Evolutionary conservation across 2,329 filamentous ascomycete species (phyloP).

Genomic region (Ceratocystis cacaofunesta): DNA sequence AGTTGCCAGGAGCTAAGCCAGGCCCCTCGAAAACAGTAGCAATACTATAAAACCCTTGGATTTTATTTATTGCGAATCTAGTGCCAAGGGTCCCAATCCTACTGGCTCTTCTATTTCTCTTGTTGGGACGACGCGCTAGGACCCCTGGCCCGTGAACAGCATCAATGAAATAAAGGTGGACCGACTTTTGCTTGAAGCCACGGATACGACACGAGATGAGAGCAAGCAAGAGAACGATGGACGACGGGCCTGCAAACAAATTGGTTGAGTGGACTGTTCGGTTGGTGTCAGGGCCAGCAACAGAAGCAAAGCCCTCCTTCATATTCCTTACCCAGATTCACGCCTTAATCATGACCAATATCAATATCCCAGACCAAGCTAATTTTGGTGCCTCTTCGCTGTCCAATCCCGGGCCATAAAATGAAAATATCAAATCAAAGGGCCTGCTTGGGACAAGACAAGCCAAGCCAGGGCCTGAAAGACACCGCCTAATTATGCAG

Average conservation of each 20-base stretch:
- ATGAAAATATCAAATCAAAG: neutral
- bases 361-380: neutral
- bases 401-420: too few species aligned
- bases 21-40: too few species aligned
- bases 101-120: neutral
- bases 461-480: too few species aligned
- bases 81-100: neutral
- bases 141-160: conserved; percentile 4
- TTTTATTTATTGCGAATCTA: too few species aligned
- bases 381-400: too few species aligned
- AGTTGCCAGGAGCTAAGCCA: too few species aligned
- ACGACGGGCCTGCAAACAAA: neutral
- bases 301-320: neutral
- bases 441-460: too few species aligned
- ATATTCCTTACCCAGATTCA: too few species aligned
- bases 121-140: conserved; percentile 4
- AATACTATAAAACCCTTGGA: too few species aligned
- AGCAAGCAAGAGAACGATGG: neutral
- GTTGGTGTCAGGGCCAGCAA: neutral
- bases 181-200: neutral
- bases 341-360: neutral
- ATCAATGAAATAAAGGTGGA: neutral
- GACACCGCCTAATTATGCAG: neutral
- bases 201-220: neutral
- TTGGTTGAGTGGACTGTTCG: neutral